Evolutionary conservation across 345 rosid genomes (phyloP).

Genomic region (Citrus reticulata): DNA sequence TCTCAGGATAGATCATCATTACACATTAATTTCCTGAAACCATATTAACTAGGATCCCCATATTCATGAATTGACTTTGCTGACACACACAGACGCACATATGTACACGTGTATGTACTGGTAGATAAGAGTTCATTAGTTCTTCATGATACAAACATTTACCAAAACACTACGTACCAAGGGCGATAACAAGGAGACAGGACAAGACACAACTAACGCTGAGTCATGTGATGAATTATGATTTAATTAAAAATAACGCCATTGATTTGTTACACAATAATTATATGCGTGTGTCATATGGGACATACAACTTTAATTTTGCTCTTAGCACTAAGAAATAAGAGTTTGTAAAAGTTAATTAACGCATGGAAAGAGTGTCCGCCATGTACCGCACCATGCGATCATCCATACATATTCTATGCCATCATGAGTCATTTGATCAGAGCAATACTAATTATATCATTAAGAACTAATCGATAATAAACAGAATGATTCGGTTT

Average conservation of each 20-base stretch:
- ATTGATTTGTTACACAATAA: too few species aligned
- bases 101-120: neutral
- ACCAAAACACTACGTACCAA: neutral
- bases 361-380: constrained; percentile 23
- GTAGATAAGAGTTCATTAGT: neutral
- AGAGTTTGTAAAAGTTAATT: neutral
- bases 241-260: neutral
- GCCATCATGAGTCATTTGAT: too few species aligned
- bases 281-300: constrained; percentile 2
- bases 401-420: neutral
- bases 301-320: constrained; percentile 5
- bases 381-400: constrained; percentile 21
- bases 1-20: too few species aligned
- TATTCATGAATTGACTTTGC: neutral
- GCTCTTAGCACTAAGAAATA: constrained; percentile 6
- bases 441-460: neutral
- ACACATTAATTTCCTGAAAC: too few species aligned
- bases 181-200: constrained; percentile 18
- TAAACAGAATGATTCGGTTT: constrained; percentile 13
- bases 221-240: neutral
- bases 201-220: constrained; percentile 35
- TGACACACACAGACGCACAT: too few species aligned
- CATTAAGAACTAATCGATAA: neutral
- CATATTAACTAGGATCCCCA: too few species aligned
- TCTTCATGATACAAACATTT: neutral